Conservation (phyloP, 2,329 filamentous ascomycete species). For the Ceratocystis harringtonii region DNA sequence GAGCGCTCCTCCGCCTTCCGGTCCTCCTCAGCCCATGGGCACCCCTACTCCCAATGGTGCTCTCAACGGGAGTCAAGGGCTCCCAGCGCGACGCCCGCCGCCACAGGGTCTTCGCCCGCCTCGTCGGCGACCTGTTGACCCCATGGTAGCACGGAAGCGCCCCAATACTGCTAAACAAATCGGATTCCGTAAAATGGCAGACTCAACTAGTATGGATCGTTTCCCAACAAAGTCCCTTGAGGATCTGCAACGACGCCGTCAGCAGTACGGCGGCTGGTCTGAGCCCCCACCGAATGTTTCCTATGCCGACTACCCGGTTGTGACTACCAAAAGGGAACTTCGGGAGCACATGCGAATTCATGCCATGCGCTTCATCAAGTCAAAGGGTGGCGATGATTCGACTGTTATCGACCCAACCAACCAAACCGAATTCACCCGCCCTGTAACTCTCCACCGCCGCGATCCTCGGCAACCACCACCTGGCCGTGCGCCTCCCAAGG, state of each 20-base stretch:
- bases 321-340: conserved; percentile 68
- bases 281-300: conserved; percentile 32
- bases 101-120: conserved; percentile 14
- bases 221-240: conserved; percentile 11
- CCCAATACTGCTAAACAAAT: conserved; percentile 13
- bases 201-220: conserved; percentile 9
- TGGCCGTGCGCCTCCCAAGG: conserved; percentile 48
- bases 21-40: conserved; percentile 23
- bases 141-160: conserved; percentile 15
- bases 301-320: conserved; percentile 49
- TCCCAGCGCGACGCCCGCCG: conserved; percentile 11
- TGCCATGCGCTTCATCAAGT: conserved; percentile 61
- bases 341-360: conserved; percentile 73
- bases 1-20: conserved; percentile 30
- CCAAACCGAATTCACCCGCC: conserved; percentile 69
- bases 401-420: conserved; percentile 53
- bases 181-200: conserved; percentile 14
- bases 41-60: conserved; percentile 17
- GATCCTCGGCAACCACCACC: conserved; percentile 60
- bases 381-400: conserved; percentile 32
- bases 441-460: conserved; percentile 75
- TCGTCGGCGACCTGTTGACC: conserved; percentile 15
- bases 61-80: conserved; percentile 1
- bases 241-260: conserved; percentile 28
- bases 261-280: conserved; percentile 43